Conservation (phyloP, 2,329 filamentous ascomycete genomes). For the Sporothrix pseudoabietina region DNA sequence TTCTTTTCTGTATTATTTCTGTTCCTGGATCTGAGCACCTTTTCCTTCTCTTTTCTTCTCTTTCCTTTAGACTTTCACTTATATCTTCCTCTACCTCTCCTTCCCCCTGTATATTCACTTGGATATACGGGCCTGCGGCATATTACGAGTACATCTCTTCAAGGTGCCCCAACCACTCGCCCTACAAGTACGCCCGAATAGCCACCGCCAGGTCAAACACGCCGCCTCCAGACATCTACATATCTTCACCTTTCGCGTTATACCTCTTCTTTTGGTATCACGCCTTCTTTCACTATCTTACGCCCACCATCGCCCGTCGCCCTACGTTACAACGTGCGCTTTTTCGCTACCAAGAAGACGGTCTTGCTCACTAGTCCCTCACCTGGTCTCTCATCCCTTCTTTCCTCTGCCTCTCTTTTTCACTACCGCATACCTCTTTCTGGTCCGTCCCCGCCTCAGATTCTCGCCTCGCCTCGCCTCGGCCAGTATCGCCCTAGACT, state of each 20-base stretch:
- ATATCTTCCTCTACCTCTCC: not conserved
- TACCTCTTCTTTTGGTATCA: not conserved
- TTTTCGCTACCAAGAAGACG: constrained; percentile 6
- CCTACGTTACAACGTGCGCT: not conserved
- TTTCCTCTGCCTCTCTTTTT: not conserved
- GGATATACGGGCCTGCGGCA: not conserved
- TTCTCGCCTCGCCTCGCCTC: constrained; percentile 9
- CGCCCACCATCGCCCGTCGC: not conserved
- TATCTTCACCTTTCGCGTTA: not conserved
- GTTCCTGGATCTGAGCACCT: not conserved
- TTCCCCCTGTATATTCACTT: not conserved
- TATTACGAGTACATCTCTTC: not conserved
- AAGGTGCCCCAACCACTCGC: not conserved
- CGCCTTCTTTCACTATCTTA: not conserved
- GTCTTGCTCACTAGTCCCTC: not conserved
- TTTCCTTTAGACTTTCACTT: not conserved
- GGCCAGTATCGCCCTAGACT: not conserved
- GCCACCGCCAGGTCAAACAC: not conserved
- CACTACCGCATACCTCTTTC: not conserved
- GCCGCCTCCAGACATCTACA: not conserved
- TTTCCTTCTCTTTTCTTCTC: not conserved
- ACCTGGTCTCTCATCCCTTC: not conserved
- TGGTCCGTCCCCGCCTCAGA: not conserved
- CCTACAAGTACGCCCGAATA: not conserved
- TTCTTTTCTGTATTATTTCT: not conserved